These are phyloP conservation scores for Polysphondylium violaceum DNA, from an alignment of 78 protist genomes.

Conservation along the genomic window DNA sequence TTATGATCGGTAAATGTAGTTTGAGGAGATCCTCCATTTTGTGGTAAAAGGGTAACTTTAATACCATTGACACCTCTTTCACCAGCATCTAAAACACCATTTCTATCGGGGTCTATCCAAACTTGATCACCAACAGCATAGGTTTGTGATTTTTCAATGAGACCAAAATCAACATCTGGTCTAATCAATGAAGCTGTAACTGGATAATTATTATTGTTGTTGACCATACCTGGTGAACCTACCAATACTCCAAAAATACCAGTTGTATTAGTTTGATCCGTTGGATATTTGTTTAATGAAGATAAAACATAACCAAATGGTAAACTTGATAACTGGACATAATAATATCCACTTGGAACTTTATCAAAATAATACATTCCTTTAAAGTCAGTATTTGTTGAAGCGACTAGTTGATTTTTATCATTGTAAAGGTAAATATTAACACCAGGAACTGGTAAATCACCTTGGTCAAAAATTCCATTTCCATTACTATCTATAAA, in stretches of 20 bases:
- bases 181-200: background rate
- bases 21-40: background rate
- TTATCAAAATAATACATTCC: conserved; percentile 44
- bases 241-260: background rate
- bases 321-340: background rate
- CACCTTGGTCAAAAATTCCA: conserved; percentile 5
- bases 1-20: background rate
- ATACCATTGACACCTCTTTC: conserved; percentile 21
- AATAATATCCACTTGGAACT: conserved; percentile 9
- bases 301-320: background rate
- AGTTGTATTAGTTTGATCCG: too few species aligned
- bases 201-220: background rate
- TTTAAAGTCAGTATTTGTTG: background rate
- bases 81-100: background rate
- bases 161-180: conserved; percentile 3
- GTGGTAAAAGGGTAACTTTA: background rate
- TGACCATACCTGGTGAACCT: background rate
- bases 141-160: background rate
- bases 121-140: background rate
- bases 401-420: background rate
- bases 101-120: background rate
- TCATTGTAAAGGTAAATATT: background rate
- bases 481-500: conserved; percentile 17
- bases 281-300: background rate
- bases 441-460: background rate